Base-by-base conservation (phyloP, 192 early-diverging fungal species). In the Coemansia sp. region DNA sequence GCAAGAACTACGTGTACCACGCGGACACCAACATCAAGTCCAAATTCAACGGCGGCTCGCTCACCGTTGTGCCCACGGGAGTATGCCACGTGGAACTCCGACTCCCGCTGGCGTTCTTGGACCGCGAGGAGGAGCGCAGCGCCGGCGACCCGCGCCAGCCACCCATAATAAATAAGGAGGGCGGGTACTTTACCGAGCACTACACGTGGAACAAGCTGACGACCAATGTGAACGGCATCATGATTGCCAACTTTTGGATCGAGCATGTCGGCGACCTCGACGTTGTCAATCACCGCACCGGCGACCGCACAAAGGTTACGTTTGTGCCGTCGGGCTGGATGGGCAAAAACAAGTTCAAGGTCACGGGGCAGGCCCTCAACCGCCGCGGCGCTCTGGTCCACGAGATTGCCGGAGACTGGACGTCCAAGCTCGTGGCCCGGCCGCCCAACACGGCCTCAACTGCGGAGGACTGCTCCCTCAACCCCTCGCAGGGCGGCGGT, bases 151-250 rank as follows among this genome's bases (percentile, higher is more conserved):
- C 71, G 10, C 42, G 27, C 23, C 66, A 69, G 58, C 38, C 41
- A 33, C 53, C 65, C 14, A 38, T 30, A 14, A 54, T 77, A 37
- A 79, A 82, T 30, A 74, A 75, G 23, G 61, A 66, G 48, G 79
- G 56, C 13, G 83, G 77, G 33, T 81, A 81, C 65, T 76, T 77
- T 52, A 69, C 75, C 31, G 90, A 93, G 68, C 91, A 91, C 60
- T 91, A 89, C 71, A 82, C 85, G 41, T 88, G 86, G 90, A 90
- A 84, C 60, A 94, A 94, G 71, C 87, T 92, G 47, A 89, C 86
- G 4, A 90, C 88, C 13, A 83, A 79, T 51, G 92, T 94, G 19
- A 85, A 92, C 43, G 92, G 92, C 66, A 68, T 94, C 50, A 92
- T 94, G 68, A 72, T 88, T 6, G 92, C 90, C 19, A 88, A 79